These are phyloP conservation scores for Penicillium sclerotigenum DNA, from an alignment of 2,329 filamentous ascomycete species.

Conservation along the genomic window DNA sequence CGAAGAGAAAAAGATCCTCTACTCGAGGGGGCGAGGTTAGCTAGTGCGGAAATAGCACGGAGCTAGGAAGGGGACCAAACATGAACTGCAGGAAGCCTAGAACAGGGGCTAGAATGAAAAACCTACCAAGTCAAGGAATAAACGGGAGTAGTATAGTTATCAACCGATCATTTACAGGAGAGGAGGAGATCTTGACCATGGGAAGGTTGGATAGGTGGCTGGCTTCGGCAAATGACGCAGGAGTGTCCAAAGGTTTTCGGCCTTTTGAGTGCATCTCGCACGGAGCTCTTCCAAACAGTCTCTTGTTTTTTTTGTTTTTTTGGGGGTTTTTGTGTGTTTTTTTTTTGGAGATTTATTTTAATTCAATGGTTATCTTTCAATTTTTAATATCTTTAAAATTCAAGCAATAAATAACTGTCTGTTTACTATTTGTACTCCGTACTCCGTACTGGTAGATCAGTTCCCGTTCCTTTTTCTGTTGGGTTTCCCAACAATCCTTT, in stretches of 20 bases:
- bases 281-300: background rate
- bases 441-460: conserved; percentile 17
- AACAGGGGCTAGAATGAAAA: background rate
- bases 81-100: background rate
- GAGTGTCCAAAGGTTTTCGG: background rate
- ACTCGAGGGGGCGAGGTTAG: conserved; percentile 6
- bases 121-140: conserved; percentile 5
- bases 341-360: background rate
- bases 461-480: conserved; percentile 26
- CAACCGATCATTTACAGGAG: background rate
- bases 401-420: background rate
- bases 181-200: conserved; percentile 1
- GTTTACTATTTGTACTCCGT: background rate
- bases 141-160: background rate
- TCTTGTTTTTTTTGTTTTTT: too few relatives aligned
- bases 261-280: background rate
- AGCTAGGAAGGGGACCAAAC: background rate
- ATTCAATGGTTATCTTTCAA: background rate
- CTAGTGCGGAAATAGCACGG: conserved; percentile 2
- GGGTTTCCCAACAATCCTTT: conserved; percentile 26
- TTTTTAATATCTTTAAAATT: background rate
- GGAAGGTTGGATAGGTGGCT: conserved; percentile 14
- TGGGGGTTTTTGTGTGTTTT: too few relatives aligned
- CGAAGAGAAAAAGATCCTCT: conserved; percentile 15
- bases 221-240: conserved; percentile 8